Evolutionary conservation across 1,284 basidiomycete genomes (phyloP).

Genomic region (Takashimella koratensis): DNA sequence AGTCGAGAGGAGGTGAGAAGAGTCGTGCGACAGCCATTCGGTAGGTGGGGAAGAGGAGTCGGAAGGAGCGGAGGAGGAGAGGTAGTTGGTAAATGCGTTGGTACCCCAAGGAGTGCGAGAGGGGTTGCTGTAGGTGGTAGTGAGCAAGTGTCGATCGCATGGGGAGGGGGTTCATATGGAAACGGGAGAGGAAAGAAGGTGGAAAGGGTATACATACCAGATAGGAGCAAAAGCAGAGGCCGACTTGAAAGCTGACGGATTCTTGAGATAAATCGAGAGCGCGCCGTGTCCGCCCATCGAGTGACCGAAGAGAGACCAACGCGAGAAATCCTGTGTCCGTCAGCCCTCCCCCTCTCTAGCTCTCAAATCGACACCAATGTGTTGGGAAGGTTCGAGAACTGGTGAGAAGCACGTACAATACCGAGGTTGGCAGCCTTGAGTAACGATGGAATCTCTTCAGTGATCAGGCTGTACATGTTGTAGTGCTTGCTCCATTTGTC

Average conservation of each 20-base stretch:
- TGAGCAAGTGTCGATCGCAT: not conserved
- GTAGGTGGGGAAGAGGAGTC: slow-evolving; percentile 51
- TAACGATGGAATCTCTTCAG: slow-evolving; percentile 73
- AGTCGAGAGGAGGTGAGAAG: slow-evolving; percentile 73
- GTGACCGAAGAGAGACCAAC: slow-evolving; percentile 74
- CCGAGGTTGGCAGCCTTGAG: slow-evolving; percentile 65
- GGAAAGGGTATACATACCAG: slow-evolving; percentile 44
- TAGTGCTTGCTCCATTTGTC: slow-evolving; percentile 78
- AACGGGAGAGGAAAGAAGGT: not conserved
- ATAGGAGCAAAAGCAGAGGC: slow-evolving; percentile 94
- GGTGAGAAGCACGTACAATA: slow-evolving; percentile 13
- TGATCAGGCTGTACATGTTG: slow-evolving; percentile 83
- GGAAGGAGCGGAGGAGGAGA: slow-evolving; percentile 43
- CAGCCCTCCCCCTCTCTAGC: no score
- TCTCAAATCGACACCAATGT: no score
- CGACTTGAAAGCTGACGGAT: slow-evolving; percentile 69
- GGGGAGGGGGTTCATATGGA: not conserved
- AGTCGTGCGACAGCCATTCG: slow-evolving; percentile 62
- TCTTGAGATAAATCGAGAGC: slow-evolving; percentile 79
- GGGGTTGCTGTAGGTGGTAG: slow-evolving; percentile 61
- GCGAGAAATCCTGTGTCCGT: slow-evolving; percentile 31
- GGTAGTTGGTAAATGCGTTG: slow-evolving; percentile 89
- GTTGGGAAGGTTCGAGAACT: no score
- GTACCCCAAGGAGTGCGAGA: slow-evolving; percentile 83
- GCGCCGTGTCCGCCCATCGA: slow-evolving; percentile 97